Evolutionary conservation across 2,329 filamentous ascomycete species (phyloP).

Genomic region (Alternaria gaisen): DNA sequence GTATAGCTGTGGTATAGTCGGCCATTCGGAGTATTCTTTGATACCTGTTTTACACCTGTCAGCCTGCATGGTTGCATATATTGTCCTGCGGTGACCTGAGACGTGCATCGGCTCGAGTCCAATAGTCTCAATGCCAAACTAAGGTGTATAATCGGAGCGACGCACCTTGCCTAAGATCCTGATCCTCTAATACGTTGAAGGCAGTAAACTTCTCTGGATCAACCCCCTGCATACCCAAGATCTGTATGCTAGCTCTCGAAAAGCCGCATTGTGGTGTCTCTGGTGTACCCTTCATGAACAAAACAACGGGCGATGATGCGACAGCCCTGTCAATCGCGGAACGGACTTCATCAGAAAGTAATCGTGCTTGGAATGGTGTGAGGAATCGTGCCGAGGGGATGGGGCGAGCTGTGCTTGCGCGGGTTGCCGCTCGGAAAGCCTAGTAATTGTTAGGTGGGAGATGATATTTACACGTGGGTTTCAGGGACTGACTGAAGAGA

Average conservation of each 20-base stretch:
- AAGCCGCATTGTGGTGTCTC: constrained; percentile 97
- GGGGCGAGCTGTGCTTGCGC: constrained; percentile 38
- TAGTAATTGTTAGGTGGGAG: constrained; percentile 24
- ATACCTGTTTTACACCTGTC: constrained; percentile 69
- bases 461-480: not conserved
- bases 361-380: constrained; percentile 63
- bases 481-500: constrained; percentile 42
- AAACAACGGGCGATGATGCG: constrained; percentile 84
- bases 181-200: constrained; percentile 95
- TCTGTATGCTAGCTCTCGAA: constrained; percentile 93
- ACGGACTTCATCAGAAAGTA: constrained; percentile 81
- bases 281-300: constrained; percentile 99
- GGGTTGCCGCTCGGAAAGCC: constrained; percentile 50
- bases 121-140: not conserved
- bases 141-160: not conserved
- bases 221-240: constrained; percentile 92
- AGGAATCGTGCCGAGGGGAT: constrained; percentile 55
- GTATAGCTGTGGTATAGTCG: constrained; percentile 97
- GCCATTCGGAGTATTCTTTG: constrained; percentile 99
- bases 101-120: not conserved
- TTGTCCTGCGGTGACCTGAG: not conserved
- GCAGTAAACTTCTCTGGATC: constrained; percentile 97
- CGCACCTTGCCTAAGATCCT: constrained; percentile 80
- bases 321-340: constrained; percentile 91
- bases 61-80: constrained; percentile 11